Evolutionary conservation across 2,329 filamentous ascomycete species (phyloP), one percentile per base, ranked within the genome.

Genomic region (Monilinia laxa): DNA sequence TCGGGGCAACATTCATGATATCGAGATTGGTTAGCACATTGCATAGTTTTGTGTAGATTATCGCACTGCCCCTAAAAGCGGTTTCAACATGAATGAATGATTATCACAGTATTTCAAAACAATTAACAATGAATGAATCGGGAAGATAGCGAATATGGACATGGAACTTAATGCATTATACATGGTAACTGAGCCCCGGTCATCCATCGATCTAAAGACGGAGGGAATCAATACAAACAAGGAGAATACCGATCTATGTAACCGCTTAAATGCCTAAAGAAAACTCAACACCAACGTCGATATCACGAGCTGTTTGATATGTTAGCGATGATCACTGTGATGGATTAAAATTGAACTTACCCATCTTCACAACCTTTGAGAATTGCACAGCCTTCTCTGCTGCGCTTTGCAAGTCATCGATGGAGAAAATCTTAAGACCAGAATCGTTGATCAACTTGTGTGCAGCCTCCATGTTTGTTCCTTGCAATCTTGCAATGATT

Each of bases 311-410:
- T 91, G 20, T 11, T 57, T 25, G 7, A 45, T 31, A 25, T 42
- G 63, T 67, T 65, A 70, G 71, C 60, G 70, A 76, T 75, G 76
- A 75, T 70, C 42, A 60, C 35, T 35, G 53, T 57, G n/a, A 38
- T 51, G 53, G 59, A 49, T 51, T 35, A 28, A 4, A 58, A 45
- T 60, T 42, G 10, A 58, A 85, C 89, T 83, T 82, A 91, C 89
- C 92, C 89, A 97, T 91, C 89, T 98, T 98, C 76, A 99, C 95
- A 73, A 99, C 91, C 87, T 97, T 98, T 76, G 93, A 97, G 81
- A 99, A 94, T 82, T 99, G 94, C 72, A 99, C 95, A 40, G 93
- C 91, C 86, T 96, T 98, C 87, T 98, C 95, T 71, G 95, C 95
- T 53, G 95, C 95, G 78, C 83, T 95, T 83, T 99, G 95, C 76